These are phyloP conservation scores for Blastobotrys indianensis DNA, from an alignment of 1,139 yeast genomes.

Conservation along the genomic window DNA sequence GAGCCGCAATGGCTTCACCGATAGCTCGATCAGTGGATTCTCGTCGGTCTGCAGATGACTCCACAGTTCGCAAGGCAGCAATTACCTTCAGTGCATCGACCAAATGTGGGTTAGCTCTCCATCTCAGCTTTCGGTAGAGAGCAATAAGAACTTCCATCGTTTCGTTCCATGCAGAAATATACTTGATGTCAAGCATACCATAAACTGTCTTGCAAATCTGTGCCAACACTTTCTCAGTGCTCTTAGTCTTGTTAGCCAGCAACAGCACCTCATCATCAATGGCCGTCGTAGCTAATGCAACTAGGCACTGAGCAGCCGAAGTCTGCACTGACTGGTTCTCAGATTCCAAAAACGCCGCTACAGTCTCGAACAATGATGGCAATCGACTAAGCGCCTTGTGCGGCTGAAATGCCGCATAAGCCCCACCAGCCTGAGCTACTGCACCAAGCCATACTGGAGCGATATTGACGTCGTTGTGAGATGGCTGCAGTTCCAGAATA, in stretches of 20 bases:
- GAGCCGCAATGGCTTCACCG: slow-evolving; percentile 65
- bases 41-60: slow-evolving; percentile 62
- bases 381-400: slow-evolving; percentile 50
- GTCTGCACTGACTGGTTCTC: slow-evolving; percentile 61
- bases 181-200: slow-evolving; percentile 65
- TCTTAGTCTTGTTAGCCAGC: slow-evolving; percentile 40
- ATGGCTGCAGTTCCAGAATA: slow-evolving; percentile 74
- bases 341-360: slow-evolving; percentile 58
- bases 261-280: slow-evolving; percentile 56
- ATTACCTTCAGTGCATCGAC: slow-evolving; percentile 60
- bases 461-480: slow-evolving; percentile 72
- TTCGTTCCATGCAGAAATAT: slow-evolving; percentile 70
- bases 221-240: slow-evolving; percentile 53
- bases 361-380: slow-evolving; percentile 51
- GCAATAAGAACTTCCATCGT: slow-evolving; percentile 66
- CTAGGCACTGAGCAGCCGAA: slow-evolving; percentile 82
- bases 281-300: slow-evolving; percentile 63
- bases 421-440: slow-evolving; percentile 75
- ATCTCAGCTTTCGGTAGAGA: slow-evolving; percentile 56
- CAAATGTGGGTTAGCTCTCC: slow-evolving; percentile 68
- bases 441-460: slow-evolving; percentile 96
- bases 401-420: slow-evolving; percentile 60
- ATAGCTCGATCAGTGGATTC: slow-evolving; percentile 76
- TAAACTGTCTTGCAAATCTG: slow-evolving; percentile 43
- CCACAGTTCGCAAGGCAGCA: slow-evolving; percentile 85